Conservation (phyloP, 176 grass and related monocot genomes). For the Otatea glauca region DNA sequence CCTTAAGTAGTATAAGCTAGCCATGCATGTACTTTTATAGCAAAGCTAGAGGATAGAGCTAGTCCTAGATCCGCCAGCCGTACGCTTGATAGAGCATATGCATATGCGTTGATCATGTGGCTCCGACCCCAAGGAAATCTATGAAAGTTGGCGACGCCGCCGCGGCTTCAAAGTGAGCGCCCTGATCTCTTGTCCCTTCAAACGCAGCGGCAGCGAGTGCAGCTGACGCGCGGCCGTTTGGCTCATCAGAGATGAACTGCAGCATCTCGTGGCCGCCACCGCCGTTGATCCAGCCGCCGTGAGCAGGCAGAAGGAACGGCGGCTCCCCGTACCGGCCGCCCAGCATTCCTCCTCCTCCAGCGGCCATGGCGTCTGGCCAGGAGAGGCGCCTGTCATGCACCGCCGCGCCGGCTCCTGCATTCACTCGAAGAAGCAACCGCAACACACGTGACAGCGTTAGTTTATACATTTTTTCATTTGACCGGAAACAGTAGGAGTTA, state of each 20-base stretch:
- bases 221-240: not conserved
- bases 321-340: slow-evolving; percentile 21
- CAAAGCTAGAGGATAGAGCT: slow-evolving; percentile 29
- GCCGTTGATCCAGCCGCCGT: slow-evolving; percentile 19
- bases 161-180: slow-evolving; percentile 29
- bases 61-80: slow-evolving; percentile 41
- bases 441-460: not conserved
- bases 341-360: not conserved
- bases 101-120: slow-evolving; percentile 56
- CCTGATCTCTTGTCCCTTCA: slow-evolving; percentile 32
- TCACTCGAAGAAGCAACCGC: not conserved
- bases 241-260: not conserved
- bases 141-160: slow-evolving; percentile 66
- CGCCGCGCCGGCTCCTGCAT: slow-evolving; percentile 19
- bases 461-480: not conserved
- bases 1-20: slow-evolving; percentile 2
- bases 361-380: slow-evolving; percentile 29
- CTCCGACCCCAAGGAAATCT: slow-evolving; percentile 94
- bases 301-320: slow-evolving; percentile 17
- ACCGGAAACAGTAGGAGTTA: no score
- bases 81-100: slow-evolving; percentile 18
- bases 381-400: not conserved
- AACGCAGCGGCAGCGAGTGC: not conserved
- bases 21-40: not conserved
- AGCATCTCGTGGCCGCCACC: slow-evolving; percentile 21